These are phyloP conservation scores for Volutella citrinella DNA, from an alignment of 2,329 filamentous ascomycete genomes.

Conservation along the genomic window DNA sequence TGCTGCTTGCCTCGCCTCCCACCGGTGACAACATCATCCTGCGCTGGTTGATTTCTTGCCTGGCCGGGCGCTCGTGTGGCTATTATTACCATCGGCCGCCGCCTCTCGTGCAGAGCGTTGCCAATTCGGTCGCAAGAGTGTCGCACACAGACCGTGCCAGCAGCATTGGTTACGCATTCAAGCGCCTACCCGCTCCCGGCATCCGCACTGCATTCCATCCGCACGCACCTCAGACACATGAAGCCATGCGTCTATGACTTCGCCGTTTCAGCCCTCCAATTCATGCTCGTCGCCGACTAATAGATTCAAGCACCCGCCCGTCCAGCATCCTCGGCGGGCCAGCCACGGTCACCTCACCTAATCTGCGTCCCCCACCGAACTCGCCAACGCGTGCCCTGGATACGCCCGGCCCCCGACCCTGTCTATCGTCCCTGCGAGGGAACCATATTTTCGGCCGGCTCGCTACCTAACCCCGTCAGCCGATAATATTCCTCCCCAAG, in stretches of 20 bases:
- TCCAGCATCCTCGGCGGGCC: slow-evolving; percentile 8
- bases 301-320: slow-evolving; percentile 19
- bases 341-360: slow-evolving; percentile 16
- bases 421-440: slow-evolving; percentile 15
- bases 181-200: slow-evolving; percentile 19
- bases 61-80: too few species aligned
- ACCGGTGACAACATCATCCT: too few species aligned
- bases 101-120: slow-evolving; percentile 16
- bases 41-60: too few species aligned
- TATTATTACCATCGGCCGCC: slow-evolving; percentile 3
- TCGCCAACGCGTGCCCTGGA: slow-evolving; percentile 11
- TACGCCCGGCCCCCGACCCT: slow-evolving; percentile 14
- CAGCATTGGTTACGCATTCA: slow-evolving; percentile 21
- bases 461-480: slow-evolving; percentile 11
- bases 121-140: slow-evolving; percentile 15
- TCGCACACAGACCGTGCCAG: slow-evolving; percentile 17
- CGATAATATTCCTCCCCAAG: slow-evolving; percentile 12
- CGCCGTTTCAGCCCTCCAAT: slow-evolving; percentile 9
- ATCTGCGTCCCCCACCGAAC: slow-evolving; percentile 8
- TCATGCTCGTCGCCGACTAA: slow-evolving; percentile 19
- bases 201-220: slow-evolving; percentile 14
- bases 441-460: slow-evolving; percentile 14
- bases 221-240: slow-evolving; percentile 9
- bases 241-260: slow-evolving; percentile 12
- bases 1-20: too few species aligned